These are phyloP conservation scores for Garcia nutans DNA, from an alignment of 345 rosid species.

Conservation along the genomic window DNA sequence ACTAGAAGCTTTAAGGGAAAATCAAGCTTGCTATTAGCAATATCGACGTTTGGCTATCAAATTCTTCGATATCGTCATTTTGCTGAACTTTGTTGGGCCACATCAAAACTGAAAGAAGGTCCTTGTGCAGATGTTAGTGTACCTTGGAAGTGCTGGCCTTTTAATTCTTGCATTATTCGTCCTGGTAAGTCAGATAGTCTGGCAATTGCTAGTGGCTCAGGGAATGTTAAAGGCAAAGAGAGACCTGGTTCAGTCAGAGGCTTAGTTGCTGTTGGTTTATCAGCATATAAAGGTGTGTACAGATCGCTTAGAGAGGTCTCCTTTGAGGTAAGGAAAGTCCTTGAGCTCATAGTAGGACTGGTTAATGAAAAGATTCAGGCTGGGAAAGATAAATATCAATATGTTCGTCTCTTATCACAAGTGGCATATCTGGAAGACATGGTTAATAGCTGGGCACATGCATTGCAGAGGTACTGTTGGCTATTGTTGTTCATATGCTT, in stretches of 20 bases:
- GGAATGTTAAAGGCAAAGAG: constrained; percentile 60
- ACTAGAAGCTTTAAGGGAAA: constrained; percentile 61
- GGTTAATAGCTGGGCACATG: constrained; percentile 84
- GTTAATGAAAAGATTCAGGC: constrained; percentile 68
- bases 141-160: constrained; percentile 95
- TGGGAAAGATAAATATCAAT: constrained; percentile 78
- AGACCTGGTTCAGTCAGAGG: constrained; percentile 71
- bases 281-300: constrained; percentile 76
- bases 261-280: constrained; percentile 78
- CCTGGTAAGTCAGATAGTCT: constrained; percentile 50
- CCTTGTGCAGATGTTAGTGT: constrained; percentile 76
- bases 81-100: constrained; percentile 97
- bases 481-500: constrained; percentile 13
- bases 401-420: constrained; percentile 75
- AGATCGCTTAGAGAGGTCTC: constrained; percentile 72
- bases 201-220: constrained; percentile 42
- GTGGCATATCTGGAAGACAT: constrained; percentile 91
- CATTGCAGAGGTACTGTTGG: constrained; percentile 66
- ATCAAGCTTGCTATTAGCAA: constrained; percentile 65
- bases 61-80: constrained; percentile 86
- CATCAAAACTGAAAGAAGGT: constrained; percentile 91
- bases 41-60: constrained; percentile 83
- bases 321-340: constrained; percentile 77
- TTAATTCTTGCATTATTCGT: constrained; percentile 83
- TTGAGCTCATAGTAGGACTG: constrained; percentile 77